These are phyloP conservation scores for Cercospora sp. DNA, from an alignment of 2,329 filamentous ascomycete species.

Conservation along the genomic window DNA sequence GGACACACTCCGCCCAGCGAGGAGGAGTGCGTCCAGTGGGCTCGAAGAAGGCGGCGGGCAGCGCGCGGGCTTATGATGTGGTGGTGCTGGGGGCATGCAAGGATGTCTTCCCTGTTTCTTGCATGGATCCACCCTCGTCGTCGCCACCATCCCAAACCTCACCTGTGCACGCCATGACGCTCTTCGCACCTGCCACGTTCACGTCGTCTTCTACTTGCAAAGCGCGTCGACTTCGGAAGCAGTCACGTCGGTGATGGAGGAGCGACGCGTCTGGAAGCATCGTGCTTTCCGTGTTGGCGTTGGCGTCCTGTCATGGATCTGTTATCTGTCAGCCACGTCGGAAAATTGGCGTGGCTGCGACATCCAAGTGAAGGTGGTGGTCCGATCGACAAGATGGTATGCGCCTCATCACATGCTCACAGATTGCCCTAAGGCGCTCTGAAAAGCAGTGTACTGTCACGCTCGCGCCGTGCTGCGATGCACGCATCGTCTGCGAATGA, in stretches of 20 bases:
- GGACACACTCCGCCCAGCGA: conserved; percentile 26
- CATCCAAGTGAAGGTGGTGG: neutral
- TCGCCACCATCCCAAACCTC: neutral
- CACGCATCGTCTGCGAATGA: neutral
- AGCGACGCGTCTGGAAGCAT: neutral
- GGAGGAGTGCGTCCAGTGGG: conserved; percentile 18
- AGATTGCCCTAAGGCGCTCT: neutral
- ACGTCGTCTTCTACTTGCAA: neutral
- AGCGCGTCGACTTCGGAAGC: neutral
- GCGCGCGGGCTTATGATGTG: neutral
- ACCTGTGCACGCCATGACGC: neutral
- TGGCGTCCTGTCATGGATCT: neutral
- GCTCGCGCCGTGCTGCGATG: neutral
- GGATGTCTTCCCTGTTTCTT: conserved; percentile 11
- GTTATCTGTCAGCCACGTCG: neutral
- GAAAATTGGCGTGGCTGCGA: neutral
- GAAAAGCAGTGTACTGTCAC: neutral
- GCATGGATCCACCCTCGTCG: neutral
- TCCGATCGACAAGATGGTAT: neutral
- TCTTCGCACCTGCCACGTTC: neutral
- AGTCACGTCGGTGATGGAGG: neutral
- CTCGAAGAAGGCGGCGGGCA: neutral
- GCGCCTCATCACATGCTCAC: neutral
- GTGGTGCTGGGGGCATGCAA: neutral
- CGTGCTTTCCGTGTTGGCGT: neutral